Conservation (phyloP, 2,329 filamentous ascomycete species). For the Teratosphaeria viscida region DNA sequence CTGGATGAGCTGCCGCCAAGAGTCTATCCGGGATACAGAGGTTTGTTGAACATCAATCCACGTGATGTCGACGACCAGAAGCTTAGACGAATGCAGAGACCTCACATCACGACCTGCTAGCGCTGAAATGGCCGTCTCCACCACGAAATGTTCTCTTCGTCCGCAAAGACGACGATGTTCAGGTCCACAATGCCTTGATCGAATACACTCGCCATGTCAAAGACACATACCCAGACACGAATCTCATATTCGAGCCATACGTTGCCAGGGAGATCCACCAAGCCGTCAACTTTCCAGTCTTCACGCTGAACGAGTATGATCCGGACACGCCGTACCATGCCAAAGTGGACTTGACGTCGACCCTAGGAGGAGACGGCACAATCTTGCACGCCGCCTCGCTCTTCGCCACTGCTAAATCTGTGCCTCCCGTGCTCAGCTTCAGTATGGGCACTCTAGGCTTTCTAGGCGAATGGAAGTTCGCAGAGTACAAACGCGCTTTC, state of each 20-base stretch:
- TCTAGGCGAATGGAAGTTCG: conserved; percentile 91
- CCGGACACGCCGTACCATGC: conserved; percentile 48
- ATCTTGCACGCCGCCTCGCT: conserved; percentile 77
- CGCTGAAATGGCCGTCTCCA: conserved; percentile 56
- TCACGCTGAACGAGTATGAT: conserved; percentile 30
- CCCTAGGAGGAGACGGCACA: conserved; percentile 86
- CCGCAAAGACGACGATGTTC: conserved; percentile 51
- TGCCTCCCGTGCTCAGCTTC: conserved; percentile 87
- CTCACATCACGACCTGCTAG: conserved; percentile 49
- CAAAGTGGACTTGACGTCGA: conserved; percentile 81
- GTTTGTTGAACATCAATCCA: conserved; percentile 38
- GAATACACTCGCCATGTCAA: conserved; percentile 60
- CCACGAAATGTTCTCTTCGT: conserved; percentile 59
- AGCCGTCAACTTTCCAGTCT: conserved; percentile 62
- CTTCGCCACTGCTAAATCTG: conserved; percentile 68
- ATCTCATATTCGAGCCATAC: conserved; percentile 71
- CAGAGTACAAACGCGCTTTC: conserved; percentile 84
- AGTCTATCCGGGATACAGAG: conserved; percentile 53
- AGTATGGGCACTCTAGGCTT: conserved; percentile 96
- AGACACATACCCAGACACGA: conserved; percentile 67
- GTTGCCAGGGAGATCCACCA: conserved; percentile 64
- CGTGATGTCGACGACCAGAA: conserved; percentile 56
- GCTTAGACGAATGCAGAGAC: conserved; percentile 37
- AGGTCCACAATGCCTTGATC: conserved; percentile 45
- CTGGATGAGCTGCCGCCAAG: conserved; percentile 43